Conservation (phyloP, 805 yeast species). For the Pichia ethanolica region DNA sequence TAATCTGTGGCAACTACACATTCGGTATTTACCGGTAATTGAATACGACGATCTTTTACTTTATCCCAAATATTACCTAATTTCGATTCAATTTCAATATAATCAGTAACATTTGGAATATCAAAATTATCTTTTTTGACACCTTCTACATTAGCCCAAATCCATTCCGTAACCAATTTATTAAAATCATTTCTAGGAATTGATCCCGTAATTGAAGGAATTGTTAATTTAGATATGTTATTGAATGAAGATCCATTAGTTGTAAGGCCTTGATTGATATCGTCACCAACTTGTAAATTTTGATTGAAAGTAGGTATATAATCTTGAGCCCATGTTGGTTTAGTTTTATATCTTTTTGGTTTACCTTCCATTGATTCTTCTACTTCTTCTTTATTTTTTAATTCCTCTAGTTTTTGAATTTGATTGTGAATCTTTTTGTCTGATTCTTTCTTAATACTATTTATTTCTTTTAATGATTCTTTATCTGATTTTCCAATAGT, state of each 20-base stretch:
- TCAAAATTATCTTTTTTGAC: constrained; percentile 41
- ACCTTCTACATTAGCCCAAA: constrained; percentile 71
- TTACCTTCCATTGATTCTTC: constrained; percentile 26
- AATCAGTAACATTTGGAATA: constrained; percentile 35
- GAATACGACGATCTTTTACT: constrained; percentile 51
- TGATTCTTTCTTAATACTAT: not conserved
- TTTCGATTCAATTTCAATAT: constrained; percentile 67
- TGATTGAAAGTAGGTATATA: constrained; percentile 41
- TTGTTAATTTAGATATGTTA: constrained; percentile 17
- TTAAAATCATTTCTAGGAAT: constrained; percentile 77
- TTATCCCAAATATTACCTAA: constrained; percentile 66
- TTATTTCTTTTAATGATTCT: not conserved
- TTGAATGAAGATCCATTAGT: constrained; percentile 8
- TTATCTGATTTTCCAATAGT: not conserved
- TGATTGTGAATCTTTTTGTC: constrained; percentile 17
- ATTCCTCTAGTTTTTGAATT: constrained; percentile 21
- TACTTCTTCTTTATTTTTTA: constrained; percentile 22
- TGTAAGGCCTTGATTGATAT: not conserved
- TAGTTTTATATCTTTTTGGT: constrained; percentile 54
- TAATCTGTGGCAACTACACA: constrained; percentile 44
- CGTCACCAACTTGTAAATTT: constrained; percentile 3
- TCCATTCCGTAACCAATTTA: constrained; percentile 80
- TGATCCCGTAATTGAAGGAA: constrained; percentile 59
- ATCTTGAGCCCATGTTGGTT: constrained; percentile 82
- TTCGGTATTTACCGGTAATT: constrained; percentile 63